Evolutionary conservation across 345 rosid genomes (phyloP), one percentile per base, ranked within the genome.

Genomic region (Eucalyptus decipiens): DNA sequence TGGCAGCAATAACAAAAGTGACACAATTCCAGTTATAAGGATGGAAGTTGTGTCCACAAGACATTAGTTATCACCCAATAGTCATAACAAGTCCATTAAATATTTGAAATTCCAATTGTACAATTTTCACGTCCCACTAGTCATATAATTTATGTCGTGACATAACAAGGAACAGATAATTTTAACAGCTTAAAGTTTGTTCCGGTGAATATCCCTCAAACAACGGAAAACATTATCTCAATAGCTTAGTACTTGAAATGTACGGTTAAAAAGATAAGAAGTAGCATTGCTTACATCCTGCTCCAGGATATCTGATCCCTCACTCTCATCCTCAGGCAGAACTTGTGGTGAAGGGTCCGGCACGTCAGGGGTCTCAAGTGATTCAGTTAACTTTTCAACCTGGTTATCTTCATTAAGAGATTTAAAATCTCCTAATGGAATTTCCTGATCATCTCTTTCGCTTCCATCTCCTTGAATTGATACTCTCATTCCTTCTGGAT

Each of bases 271-370:
- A 88, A 48, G 67, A 49, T 85, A 90, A 88, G 51, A 42, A 86
- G 88, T 91, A 76, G 87, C 87, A 90, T 87, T 87, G 94, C 99
- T 96, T 89, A 98, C 99, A 94, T 98, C 99, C 89, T 95, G 97
- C 91, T 96, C 98, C 91, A 94, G 91, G 88, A 94, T 91, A 92
- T 96, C 98, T 42, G 97, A 96, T 89, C 93, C 99, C 48, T 94
- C 96, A 85, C 96, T 92, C 87, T 96, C 98, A 90, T 97, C 85
- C 94, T 65, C 91, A 93, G 87, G 95, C 93, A 89, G 88, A 88
- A 90, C 94, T 93, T 88, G 91, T 65, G 85, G 69, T 81, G 88
- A 90, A 89, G 93, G 91, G 76, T 91, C 95, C 87, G 87, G 94
- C 86, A 91, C 67, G 72, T 90, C 91, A 88, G 93, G 72, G 48